phyloP scores from a whole-genome alignment of 2,329 filamentous ascomycete species.

The Rhynchosporium graminicola region DNA sequence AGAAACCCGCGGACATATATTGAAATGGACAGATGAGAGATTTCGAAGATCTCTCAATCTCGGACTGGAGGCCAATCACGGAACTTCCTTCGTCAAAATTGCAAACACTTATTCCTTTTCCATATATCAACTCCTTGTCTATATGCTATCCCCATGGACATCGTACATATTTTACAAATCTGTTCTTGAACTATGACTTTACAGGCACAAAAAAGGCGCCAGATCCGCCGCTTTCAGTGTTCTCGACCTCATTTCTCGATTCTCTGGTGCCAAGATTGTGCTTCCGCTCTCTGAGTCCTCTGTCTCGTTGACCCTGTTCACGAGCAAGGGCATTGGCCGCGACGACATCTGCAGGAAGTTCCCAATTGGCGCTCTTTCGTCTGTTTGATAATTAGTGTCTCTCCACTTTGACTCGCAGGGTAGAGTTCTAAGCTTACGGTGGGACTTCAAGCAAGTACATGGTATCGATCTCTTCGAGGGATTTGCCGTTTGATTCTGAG shows the following conservation, averaged over 20 bases:
- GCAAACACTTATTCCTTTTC: too few species aligned
- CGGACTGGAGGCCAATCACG: too few species aligned
- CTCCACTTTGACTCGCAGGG: neutral
- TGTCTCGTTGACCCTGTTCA: neutral
- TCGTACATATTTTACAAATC: neutral
- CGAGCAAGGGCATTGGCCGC: neutral
- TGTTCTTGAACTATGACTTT: neutral
- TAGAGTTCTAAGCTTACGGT: conserved; percentile 36
- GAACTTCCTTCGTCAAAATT: too few species aligned
- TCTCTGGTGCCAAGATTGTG: neutral
- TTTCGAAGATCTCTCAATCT: too few species aligned
- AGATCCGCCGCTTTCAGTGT: neutral
- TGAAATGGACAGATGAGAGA: too few species aligned
- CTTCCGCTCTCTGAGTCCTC: neutral
- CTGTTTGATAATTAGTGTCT: neutral
- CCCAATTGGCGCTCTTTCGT: neutral
- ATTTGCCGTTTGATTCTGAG: conserved; percentile 49
- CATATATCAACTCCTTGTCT: too few species aligned
- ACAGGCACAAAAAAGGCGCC: neutral
- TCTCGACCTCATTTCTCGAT: neutral
- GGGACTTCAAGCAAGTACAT: conserved; percentile 40
- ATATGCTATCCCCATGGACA: neutral
- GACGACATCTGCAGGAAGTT: conserved; percentile 1
- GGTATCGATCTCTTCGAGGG: conserved; percentile 35
- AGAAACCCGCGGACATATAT: too few species aligned